These are phyloP conservation scores for Podaxis sp. DNA, from an alignment of 768 basidiomycete genomes.

Conservation along the genomic window DNA sequence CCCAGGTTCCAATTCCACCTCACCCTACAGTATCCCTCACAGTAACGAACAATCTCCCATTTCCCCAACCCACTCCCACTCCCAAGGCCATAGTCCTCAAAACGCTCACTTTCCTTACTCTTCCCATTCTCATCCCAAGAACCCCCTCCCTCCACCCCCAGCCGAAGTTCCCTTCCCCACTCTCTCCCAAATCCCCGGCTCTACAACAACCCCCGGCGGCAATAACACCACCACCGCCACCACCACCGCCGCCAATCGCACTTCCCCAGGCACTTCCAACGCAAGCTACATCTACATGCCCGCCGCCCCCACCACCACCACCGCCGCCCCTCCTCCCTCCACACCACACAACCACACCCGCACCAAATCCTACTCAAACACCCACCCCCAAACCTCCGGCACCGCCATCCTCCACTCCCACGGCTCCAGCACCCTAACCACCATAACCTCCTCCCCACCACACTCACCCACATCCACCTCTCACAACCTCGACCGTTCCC, in stretches of 20 bases:
- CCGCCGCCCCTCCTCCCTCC: slow-evolving; percentile 15
- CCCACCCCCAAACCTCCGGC: slow-evolving; percentile 27
- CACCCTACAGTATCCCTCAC: slow-evolving; percentile 5
- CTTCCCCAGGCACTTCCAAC: slow-evolving; percentile 1
- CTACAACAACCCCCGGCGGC: background rate
- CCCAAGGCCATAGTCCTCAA: slow-evolving; percentile 10
- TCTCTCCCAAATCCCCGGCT: background rate
- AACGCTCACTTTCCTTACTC: slow-evolving; percentile 5
- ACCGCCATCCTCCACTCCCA: slow-evolving; percentile 2
- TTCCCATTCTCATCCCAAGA: slow-evolving; percentile 1
- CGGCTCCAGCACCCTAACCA: background rate
- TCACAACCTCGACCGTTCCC: background rate
- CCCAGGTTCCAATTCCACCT: slow-evolving; percentile 7
- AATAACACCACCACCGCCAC: background rate
- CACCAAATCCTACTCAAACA: slow-evolving; percentile 23
- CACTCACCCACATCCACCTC: background rate
- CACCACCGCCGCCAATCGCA: background rate
- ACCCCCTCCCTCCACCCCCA: background rate
- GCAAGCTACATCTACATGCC: background rate
- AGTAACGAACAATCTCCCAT: slow-evolving; percentile 3
- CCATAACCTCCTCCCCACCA: slow-evolving; percentile 2
- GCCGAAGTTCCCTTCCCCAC: background rate
- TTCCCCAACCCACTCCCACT: slow-evolving; percentile 5
- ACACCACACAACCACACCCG: slow-evolving; percentile 18
- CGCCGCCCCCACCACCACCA: slow-evolving; percentile 19